Conservation (phyloP, 805 yeast species). For the Metschnikowia santaceciliae region DNA sequence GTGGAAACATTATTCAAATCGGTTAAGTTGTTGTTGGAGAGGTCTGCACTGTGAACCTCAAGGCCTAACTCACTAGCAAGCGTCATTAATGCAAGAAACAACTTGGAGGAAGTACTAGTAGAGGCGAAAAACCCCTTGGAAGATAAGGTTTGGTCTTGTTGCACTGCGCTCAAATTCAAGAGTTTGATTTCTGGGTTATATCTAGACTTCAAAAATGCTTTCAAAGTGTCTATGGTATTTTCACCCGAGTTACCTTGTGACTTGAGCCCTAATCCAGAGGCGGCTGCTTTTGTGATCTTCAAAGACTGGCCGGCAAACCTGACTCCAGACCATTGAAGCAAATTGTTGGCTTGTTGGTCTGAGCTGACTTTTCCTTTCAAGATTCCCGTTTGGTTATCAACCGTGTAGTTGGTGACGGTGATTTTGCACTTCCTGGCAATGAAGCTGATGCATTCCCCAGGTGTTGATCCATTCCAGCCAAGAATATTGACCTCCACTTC, state of each 20-base stretch:
- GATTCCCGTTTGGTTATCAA: slow-evolving; percentile 47
- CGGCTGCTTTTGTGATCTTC: slow-evolving; percentile 41
- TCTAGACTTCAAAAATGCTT: slow-evolving; percentile 57
- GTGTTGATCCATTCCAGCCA: slow-evolving; percentile 81
- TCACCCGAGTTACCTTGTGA: slow-evolving; percentile 12
- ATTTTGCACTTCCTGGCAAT: slow-evolving; percentile 64
- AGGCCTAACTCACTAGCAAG: slow-evolving; percentile 54
- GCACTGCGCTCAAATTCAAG: slow-evolving; percentile 64
- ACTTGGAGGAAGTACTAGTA: slow-evolving; percentile 63
- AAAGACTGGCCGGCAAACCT: slow-evolving; percentile 74
- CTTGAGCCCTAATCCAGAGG: slow-evolving; percentile 13
- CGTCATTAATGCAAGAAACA: slow-evolving; percentile 87
- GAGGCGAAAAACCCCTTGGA: slow-evolving; percentile 63
- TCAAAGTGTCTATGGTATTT: slow-evolving; percentile 60
- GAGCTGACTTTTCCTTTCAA: slow-evolving; percentile 57
- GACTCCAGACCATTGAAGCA: slow-evolving; percentile 67
- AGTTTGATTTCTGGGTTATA: slow-evolving; percentile 62
- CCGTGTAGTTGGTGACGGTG: slow-evolving; percentile 47
- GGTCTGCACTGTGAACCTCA: slow-evolving; percentile 68
- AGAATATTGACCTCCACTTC: slow-evolving; percentile 14
- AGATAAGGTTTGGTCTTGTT: slow-evolving; percentile 57
- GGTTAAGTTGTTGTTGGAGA: slow-evolving; percentile 55
- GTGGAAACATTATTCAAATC: slow-evolving; percentile 60
- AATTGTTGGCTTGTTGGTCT: slow-evolving; percentile 52
- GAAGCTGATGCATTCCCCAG: slow-evolving; percentile 65